Base-by-base conservation (phyloP, 495 filamentous ascomycete genomes). In the Rhypophila decipiens region DNA sequence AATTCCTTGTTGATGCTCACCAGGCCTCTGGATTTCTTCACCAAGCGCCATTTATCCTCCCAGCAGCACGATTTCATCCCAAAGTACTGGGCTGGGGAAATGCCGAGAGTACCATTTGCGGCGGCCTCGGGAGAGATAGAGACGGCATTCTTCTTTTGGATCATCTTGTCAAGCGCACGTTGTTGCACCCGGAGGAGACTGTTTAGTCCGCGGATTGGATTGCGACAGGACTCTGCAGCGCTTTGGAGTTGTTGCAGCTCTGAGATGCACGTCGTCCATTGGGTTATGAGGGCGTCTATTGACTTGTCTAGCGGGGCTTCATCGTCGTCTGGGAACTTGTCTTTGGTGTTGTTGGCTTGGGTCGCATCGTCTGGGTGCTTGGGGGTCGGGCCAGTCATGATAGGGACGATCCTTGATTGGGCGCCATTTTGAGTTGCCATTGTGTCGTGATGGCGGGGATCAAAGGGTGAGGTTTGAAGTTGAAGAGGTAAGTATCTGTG, bases 1-100 rank as follows among this genome's bases (percentile, higher is more conserved):
- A 63, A 65, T 19, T 59, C 51, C 51, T 61, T 65, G 48, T 65
- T 59, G 53, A 65, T 44, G 44, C 42, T 43, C 18, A 64, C 42
- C 9, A 65, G 47, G 8, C 58, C 60, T n/a, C 46, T 50, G 37
- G 44, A 65, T 13, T 61, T 63, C 19, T 64, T 65, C 35, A 65
- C 39, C 20, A 58, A 47, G 4, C 49, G 33, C 62, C 62, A 65
- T 7, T 49, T 39, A 29, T 64, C 61, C 7, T 57, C 53, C 55
- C 54, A 65, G 27, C 62, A 63, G 39, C 60, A 60, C 42, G 47
- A 57, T 42, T 42, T 55, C 20, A 61, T 55, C 31, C 57, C 62
- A 20, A 52, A 51, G 33, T 57, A 63, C 41, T 61, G 53, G 11
- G 55, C 60, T 2, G 42, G 50, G 1, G 59, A 53, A 20, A 65